Percentiles rank a stretch among this genome's conserved stretches.
Evolutionary conservation across 305 asterid species (phyloP).

Genomic region (Solanum hybrid): DNA sequence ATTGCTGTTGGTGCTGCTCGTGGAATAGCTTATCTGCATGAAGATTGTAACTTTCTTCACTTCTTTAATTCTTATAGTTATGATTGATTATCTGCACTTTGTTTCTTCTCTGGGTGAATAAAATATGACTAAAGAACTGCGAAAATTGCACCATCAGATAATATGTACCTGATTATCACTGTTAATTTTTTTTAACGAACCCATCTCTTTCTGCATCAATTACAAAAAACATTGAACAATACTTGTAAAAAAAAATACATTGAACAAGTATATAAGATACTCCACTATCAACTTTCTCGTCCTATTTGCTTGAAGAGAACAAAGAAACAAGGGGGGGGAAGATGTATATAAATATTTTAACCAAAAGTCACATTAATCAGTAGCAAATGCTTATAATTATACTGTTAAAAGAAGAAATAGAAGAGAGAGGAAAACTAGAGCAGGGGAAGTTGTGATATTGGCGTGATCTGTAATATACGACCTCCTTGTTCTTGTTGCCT

Average conservation of each 20-base stretch:
- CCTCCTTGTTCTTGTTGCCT: not conserved
- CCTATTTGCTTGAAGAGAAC: not conserved
- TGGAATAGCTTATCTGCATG: conserved; percentile 92
- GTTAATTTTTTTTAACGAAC: not conserved
- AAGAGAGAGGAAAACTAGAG: not conserved
- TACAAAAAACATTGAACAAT: not conserved
- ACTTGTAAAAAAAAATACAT: not conserved
- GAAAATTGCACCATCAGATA: not conserved
- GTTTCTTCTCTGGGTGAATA: not conserved
- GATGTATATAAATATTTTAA: not conserved
- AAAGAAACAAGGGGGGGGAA: not conserved
- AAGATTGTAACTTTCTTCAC: conserved; percentile 58
- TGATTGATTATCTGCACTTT: not conserved
- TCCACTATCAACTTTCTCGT: not conserved
- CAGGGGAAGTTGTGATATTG: not conserved
- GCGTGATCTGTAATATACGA: not conserved
- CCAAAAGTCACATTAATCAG: not conserved
- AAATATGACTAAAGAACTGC: not conserved
- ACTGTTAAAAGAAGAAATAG: not conserved
- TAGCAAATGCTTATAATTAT: not conserved
- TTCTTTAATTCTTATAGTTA: conserved; percentile 1
- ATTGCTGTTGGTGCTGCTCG: conserved; percentile 93
- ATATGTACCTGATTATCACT: not conserved
- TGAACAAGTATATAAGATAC: not conserved
- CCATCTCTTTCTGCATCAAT: not conserved